A percentile compares a stretch with the other conserved stretches of the same genome.
Evolutionary conservation across 2,329 filamentous ascomycete genomes (phyloP).

Genomic region (Claviceps sp.): DNA sequence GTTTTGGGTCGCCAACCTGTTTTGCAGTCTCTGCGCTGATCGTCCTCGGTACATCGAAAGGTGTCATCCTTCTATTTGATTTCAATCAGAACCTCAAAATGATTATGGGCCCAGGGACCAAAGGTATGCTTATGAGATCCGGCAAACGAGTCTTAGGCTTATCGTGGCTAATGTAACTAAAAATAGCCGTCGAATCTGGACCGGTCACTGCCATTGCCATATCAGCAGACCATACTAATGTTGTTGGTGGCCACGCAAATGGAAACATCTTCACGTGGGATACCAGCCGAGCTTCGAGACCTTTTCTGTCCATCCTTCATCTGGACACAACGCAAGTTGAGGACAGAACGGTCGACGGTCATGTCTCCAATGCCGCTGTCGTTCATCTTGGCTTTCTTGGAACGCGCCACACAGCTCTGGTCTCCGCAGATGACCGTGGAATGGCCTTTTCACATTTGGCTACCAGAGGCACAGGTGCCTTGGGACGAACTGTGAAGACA

Average conservation of each 20-base stretch:
- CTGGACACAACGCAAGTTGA: constrained; percentile 53
- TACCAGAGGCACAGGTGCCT: constrained; percentile 73
- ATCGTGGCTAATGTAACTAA: constrained; percentile 11
- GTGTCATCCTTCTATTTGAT: constrained; percentile 90
- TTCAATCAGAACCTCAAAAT: constrained; percentile 91
- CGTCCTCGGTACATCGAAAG: constrained; percentile 84
- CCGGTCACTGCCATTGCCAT: constrained; percentile 77
- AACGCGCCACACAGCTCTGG: constrained; percentile 82
- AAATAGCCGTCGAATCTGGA: constrained; percentile 73
- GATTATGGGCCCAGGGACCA: constrained; percentile 86
- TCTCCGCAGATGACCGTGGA: constrained; percentile 85
- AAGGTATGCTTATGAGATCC: constrained; percentile 39
- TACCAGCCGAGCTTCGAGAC: constrained; percentile 63
- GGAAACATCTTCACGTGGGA: constrained; percentile 98
- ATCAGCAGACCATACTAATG: constrained; percentile 83
- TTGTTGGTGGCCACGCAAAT: constrained; percentile 79
- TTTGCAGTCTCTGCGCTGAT: constrained; percentile 79
- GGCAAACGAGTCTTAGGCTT: constrained; percentile 15
- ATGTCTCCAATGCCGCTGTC: constrained; percentile 63
- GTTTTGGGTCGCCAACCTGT: constrained; percentile 84
- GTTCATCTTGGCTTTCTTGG: constrained; percentile 92
- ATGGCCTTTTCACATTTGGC: constrained; percentile 99
- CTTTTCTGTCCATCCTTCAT: constrained; percentile 78
- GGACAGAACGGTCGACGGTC: constrained; percentile 62
- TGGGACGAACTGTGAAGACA: constrained; percentile 77